Base-by-base conservation (phyloP, 352 stramenopile species). In the Phytophthora sansomeana region DNA sequence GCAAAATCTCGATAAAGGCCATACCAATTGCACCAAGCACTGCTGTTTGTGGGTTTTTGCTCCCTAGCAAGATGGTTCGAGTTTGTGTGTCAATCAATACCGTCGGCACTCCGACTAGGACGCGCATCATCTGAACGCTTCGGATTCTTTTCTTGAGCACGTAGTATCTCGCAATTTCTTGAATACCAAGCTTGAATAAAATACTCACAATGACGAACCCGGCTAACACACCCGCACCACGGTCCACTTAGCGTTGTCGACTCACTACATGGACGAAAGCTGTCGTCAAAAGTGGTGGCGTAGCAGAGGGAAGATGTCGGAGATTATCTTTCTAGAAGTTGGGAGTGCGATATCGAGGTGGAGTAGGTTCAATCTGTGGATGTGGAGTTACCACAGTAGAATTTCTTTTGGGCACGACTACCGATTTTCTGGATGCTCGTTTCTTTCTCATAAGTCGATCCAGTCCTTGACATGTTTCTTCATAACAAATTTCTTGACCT, bases 61-160 rank as follows among this genome's bases (percentile, higher is more conserved):
- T 54, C 8, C 69, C 63, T 14, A 72, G 61, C 19, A 84, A 33
- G 36, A 75, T 55, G 1, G 81, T 58, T 30, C 76, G 63, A 6
- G 75, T 47, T 11, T 84, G 76, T 1, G 76, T 84, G 32, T 84
- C 73, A 26, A 84, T 73, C 21, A 84, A 21, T 3, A 83, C 70
- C 1, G 75, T 78, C 6, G 72, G 75, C 0, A 83, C 21, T 5
- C 64, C 75, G 1, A 84, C 71, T 2, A 69, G 38, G 2, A 81
- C 42, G 24, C 65, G 78, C 54, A 84, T 84, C n/a, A 59, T 35
- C 5, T 48, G 50, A 11, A 38, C 46, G 16, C 58, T 67, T 6
- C 41, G 58, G 1, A 67, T 17, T 2, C 41, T 39, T 33, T 54
- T 61, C 13, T 52, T 67, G 6, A 77, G 7, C 7, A 81, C 32